Evolutionary conservation across 75 land plant species (phyloP), one percentile per base, ranked within the genome.

Genomic region (Larix kaempferi): DNA sequence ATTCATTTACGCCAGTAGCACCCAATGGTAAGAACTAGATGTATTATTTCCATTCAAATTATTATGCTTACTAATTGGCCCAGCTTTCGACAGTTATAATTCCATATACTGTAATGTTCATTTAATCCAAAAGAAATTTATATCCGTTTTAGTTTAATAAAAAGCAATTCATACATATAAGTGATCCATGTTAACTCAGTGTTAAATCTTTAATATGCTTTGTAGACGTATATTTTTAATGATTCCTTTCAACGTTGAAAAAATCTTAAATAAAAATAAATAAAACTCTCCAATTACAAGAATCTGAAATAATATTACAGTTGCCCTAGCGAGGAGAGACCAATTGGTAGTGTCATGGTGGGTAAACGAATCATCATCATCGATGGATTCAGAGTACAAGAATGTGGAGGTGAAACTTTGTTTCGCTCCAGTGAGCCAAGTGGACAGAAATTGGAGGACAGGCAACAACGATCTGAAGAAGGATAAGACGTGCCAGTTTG

Each of bases 391-490:
- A 19, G 37, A 25, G 22, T 88, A 82, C 82, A 80, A 75, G 67
- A 80, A 58, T n/a, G 74, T 88, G 4, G 76, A 74, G 25, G 83
- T 79, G 54, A 81, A 77, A 86, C 84, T 95, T 0, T 95, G 93
- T 89, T 95, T 80, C 69, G 92, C 96, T 0, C 91, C 93, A 19
- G 79, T 71, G 33, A 95, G 98, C 81, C 98, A 95, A 69, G 71
- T 59, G 14, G 73, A 78, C 62, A 67, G 81, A 12, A 19, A 11
- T 16, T 86, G 84, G 79, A 82, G 84, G 39, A 77, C 79, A 65
- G 74, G n/a, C 17, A 29, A n/a, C 27, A 74, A 82, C 2, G 81
- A 83, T 27, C 64, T 89, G 33, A 62, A 33, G 37, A 89, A 80
- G 78, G 96, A 94, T 86, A 94, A 94, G 86, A 92, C 95, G 1